A percentile compares a stretch with the other conserved stretches of the same genome.
Conservation (phyloP, 805 yeast species). For the Pichia sporocuriosa region DNA sequence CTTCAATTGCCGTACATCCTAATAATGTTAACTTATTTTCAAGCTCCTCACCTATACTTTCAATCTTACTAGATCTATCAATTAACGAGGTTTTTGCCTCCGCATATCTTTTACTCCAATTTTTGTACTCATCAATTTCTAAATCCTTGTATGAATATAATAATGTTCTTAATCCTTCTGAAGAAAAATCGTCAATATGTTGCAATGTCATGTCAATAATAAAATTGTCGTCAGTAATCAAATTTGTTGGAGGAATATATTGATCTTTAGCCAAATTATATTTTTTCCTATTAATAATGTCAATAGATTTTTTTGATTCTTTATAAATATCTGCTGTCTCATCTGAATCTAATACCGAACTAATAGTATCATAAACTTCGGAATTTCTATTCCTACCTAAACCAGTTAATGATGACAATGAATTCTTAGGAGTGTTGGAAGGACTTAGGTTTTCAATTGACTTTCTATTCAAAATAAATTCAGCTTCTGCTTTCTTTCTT, state of each 20-base stretch:
- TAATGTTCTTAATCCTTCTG: conserved; percentile 90
- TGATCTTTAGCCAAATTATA: conserved; percentile 33
- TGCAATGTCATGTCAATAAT: conserved; percentile 77
- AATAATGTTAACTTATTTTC: conserved; percentile 63
- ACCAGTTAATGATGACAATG: conserved; percentile 12
- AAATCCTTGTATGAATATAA: conserved; percentile 77
- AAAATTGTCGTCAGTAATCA: conserved; percentile 66
- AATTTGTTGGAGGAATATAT: conserved; percentile 46
- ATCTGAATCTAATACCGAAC: conserved; percentile 25
- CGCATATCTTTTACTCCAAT: conserved; percentile 62
- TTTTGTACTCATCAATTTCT: conserved; percentile 46
- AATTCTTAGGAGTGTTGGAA: conserved; percentile 4
- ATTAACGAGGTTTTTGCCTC: conserved; percentile 71
- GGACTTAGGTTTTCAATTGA: conserved; percentile 32
- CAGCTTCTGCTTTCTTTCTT: conserved; percentile 75
- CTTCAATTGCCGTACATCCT: conserved; percentile 98
- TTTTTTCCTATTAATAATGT: conserved; percentile 49
- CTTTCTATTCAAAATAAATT: conserved; percentile 51
- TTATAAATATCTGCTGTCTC: conserved; percentile 47
- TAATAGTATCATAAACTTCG: conserved; percentile 14
- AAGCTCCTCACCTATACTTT: conserved; percentile 61
- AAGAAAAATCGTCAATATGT: conserved; percentile 89
- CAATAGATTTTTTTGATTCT: conserved; percentile 51
- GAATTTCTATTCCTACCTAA: conserved; percentile 17
- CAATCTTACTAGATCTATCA: conserved; percentile 61